Evolutionary conservation across 2,329 filamentous ascomycete genomes (phyloP).

Genomic region (Arthrobotrys conoides): DNA sequence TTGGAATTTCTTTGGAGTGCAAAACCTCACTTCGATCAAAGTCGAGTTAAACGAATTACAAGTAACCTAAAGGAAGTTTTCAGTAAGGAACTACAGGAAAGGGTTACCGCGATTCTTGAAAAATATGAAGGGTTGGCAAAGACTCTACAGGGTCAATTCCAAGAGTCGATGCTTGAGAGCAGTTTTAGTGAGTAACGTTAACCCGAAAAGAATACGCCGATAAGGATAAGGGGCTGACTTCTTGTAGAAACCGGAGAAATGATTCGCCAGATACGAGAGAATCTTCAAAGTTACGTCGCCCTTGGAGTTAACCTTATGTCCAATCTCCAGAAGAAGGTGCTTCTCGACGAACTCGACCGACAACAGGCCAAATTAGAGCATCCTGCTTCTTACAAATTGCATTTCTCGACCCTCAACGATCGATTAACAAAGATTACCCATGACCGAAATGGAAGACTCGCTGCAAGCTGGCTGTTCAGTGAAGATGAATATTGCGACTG

Average conservation of each 20-base stretch:
- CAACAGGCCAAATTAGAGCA: constrained; percentile 12
- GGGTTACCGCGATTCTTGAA: constrained; percentile 7
- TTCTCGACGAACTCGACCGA: constrained; percentile 19
- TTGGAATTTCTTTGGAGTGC: constrained; percentile 53
- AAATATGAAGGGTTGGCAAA: constrained; percentile 21
- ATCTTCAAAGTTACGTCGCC: constrained; percentile 35
- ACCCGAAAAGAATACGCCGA: neutral
- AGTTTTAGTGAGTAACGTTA: constrained; percentile 26
- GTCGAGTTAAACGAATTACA: constrained; percentile 30
- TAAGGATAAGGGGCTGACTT: no score
- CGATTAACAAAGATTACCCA: constrained; percentile 24
- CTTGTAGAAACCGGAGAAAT: constrained; percentile 36
- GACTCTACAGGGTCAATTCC: constrained; percentile 18
- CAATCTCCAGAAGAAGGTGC: neutral
- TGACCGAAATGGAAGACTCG: constrained; percentile 8
- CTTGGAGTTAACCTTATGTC: constrained; percentile 1
- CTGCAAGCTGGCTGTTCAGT: constrained; percentile 24
- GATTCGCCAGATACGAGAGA: constrained; percentile 21
- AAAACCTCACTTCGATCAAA: constrained; percentile 44
- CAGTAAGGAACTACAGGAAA: constrained; percentile 24
- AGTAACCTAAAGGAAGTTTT: constrained; percentile 36
- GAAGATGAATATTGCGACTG: constrained; percentile 23
- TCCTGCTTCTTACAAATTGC: constrained; percentile 9
- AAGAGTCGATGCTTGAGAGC: constrained; percentile 26
- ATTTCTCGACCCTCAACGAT: constrained; percentile 27